Percentiles rank a stretch among this genome's conserved stretches.
phyloP scores from a whole-genome alignment of 768 basidiomycete species.

The Serendipita vermifera region DNA sequence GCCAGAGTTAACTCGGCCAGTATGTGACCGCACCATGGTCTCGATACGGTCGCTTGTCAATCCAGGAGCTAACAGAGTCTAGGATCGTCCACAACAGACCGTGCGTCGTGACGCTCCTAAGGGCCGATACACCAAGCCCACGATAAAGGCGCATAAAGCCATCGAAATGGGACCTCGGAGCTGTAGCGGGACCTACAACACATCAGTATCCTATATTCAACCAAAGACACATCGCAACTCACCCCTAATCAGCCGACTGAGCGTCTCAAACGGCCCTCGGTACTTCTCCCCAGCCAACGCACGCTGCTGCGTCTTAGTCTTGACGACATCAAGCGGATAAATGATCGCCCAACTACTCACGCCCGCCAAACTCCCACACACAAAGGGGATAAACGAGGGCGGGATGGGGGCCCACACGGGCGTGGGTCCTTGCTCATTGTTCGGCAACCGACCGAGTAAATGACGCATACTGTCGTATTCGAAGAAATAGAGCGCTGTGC shows the following conservation, averaged over 20 bases:
- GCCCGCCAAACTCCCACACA: conserved; percentile 83
- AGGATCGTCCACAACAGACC: conserved; percentile 91
- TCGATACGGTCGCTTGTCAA: conserved; percentile 19
- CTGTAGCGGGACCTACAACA: conserved; percentile 60
- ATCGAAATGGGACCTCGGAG: conserved; percentile 48
- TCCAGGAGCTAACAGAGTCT: conserved; percentile 33
- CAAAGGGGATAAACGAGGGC: conserved; percentile 67
- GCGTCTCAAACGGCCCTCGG: conserved; percentile 58
- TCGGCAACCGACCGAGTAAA: conserved; percentile 61
- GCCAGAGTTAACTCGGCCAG: too few relatives aligned
- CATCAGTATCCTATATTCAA: conserved; percentile 8
- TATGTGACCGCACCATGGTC: too few relatives aligned
- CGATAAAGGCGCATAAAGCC: conserved; percentile 82
- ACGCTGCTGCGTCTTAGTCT: conserved; percentile 93
- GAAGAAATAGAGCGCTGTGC: conserved; percentile 84
- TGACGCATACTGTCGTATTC: conserved; percentile 90
- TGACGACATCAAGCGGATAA: conserved; percentile 89
- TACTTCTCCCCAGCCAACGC: conserved; percentile 67
- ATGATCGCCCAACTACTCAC: conserved; percentile 69
- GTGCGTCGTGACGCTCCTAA: conserved; percentile 85
- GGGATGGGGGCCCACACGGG: conserved; percentile 82
- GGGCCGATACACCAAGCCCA: conserved; percentile 85
- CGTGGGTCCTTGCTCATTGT: conserved; percentile 67
- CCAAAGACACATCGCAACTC: conserved; percentile 14
- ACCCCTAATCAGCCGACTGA: conserved; percentile 73